Percentiles rank a stretch among this genome's conserved stretches.
These are phyloP conservation scores for Nephelium lappaceum DNA, from an alignment of 345 rosid species.

Conservation along the genomic window DNA sequence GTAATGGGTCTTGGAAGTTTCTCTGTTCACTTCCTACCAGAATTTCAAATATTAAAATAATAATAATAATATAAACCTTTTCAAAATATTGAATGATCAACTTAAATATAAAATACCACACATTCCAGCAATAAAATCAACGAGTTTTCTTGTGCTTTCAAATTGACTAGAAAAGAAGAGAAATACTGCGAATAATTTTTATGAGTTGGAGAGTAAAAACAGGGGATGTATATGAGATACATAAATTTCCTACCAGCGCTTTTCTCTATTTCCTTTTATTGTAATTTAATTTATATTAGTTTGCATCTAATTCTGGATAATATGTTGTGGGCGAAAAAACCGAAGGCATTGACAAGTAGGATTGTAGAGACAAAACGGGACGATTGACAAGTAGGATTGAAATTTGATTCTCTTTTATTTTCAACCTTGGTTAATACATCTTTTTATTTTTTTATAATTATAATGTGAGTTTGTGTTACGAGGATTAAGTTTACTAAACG, in stretches of 20 bases:
- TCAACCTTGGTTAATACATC: too few relatives aligned
- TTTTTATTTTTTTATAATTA: too few relatives aligned
- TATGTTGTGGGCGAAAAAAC: too few relatives aligned
- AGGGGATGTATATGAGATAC: not conserved
- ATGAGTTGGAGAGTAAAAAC: not conserved
- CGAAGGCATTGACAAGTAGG: too few relatives aligned
- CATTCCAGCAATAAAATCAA: not conserved
- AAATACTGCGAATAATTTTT: not conserved
- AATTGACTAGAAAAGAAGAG: not conserved
- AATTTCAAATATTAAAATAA: not conserved
- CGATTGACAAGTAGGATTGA: too few relatives aligned
- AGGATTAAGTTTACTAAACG: too few relatives aligned
- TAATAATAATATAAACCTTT: not conserved
- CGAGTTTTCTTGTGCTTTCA: not conserved
- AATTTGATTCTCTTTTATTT: too few relatives aligned
- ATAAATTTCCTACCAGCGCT: not conserved
- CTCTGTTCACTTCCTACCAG: not conserved
- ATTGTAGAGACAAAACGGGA: too few relatives aligned
- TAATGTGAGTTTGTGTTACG: too few relatives aligned
- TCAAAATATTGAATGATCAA: not conserved
- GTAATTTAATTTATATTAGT: not conserved
- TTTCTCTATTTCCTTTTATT: not conserved
- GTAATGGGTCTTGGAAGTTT: slow-evolving; percentile 24
- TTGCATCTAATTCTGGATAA: not conserved
- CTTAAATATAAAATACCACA: slow-evolving; percentile 3